Evolutionary conservation across 257 asterid species (phyloP), one percentile per base, ranked within the genome.

Genomic region (Ehretia macrophylla): DNA sequence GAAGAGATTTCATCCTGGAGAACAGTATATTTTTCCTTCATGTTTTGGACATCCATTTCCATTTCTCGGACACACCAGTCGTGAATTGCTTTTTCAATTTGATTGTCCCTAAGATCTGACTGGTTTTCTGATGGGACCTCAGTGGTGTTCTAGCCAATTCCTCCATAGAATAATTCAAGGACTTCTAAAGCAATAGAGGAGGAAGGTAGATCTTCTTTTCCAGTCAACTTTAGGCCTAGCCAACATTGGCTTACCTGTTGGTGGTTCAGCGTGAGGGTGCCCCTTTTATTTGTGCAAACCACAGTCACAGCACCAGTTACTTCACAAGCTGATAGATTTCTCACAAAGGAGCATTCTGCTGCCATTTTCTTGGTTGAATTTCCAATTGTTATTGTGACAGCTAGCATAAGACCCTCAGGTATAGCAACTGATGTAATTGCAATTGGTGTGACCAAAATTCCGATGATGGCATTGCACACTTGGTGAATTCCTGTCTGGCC

Each of bases 391-490:
- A 81, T 58, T 5, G 88, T 75, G 46, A 83, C 84, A 0, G 95
- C 96, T n/a, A 87, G 65, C 0, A 83, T 76, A 59, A 85, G 64
- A 0, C 95, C 96, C 58, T 87, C 94, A 0, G 96, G 94, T 11
- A 82, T 77, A 8, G 96, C 82, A 48, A 78, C 85, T 1, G 81
- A 77, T 32, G 79, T 86, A 35, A 87, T 80, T 10, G 90, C 74
- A 51, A 82, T 75, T 2, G 88, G 80, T 3, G 75, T 72, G 0
- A 81, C 85, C 12, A 84, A 59, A 3, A 84, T 80, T 9, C 90
- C 82, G 32, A 82, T 32, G 1, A 87, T 68, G 5, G 83, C 75
- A 58, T 68, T 77, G n/a, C 66, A 68, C 10, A 75, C 71, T 13
- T 82, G 70, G 0, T 63, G 71, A 19, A 67, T 19, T 11, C 64